Percentiles rank a stretch among this genome's conserved stretches.
Conservation (phyloP, 768 basidiomycete genomes). For the Leucosporidium scottii region DNA sequence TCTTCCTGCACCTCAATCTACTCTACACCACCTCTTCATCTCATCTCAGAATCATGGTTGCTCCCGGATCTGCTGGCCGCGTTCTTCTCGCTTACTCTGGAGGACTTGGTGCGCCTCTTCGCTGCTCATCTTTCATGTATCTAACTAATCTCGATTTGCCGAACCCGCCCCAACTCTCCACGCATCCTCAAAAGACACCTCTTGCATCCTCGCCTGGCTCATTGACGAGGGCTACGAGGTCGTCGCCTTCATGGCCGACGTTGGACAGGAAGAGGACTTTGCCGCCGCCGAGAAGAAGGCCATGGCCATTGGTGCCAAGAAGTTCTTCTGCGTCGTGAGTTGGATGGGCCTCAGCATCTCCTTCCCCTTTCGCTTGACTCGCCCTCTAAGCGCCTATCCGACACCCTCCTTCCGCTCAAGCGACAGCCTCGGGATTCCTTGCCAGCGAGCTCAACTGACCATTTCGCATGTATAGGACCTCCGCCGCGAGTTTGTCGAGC, state of each 20-base stretch:
- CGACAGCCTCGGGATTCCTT: not conserved
- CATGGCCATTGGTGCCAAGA: constrained; percentile 82
- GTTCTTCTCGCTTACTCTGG: constrained; percentile 97
- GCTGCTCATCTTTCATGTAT: not conserved
- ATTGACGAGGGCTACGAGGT: constrained; percentile 98
- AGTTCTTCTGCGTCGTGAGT: constrained; percentile 80
- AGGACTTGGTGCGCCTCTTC: constrained; percentile 67
- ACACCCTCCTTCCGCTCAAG: too few species aligned
- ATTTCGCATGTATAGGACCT: constrained; percentile 57
- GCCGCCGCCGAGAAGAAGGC: constrained; percentile 85
- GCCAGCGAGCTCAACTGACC: not conserved
- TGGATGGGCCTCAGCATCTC: not conserved
- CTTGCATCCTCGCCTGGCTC: constrained; percentile 98
- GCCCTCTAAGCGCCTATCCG: not conserved
- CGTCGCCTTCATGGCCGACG: constrained; percentile 92
- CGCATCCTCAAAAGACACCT: constrained; percentile 64
- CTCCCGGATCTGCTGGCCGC: constrained; percentile 36
- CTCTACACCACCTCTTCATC: not conserved
- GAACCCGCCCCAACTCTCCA: not conserved
- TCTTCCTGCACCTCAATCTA: not conserved
- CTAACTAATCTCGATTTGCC: not conserved
- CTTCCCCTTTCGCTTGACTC: not conserved
- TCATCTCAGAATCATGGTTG: constrained; percentile 5
- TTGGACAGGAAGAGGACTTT: constrained; percentile 72
- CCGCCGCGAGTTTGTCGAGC: constrained; percentile 87